Percentiles rank a stretch among this genome's conserved stretches.
These are phyloP conservation scores for Graphilbum fragrans DNA, from an alignment of 2,329 filamentous ascomycete genomes.

Conservation along the genomic window DNA sequence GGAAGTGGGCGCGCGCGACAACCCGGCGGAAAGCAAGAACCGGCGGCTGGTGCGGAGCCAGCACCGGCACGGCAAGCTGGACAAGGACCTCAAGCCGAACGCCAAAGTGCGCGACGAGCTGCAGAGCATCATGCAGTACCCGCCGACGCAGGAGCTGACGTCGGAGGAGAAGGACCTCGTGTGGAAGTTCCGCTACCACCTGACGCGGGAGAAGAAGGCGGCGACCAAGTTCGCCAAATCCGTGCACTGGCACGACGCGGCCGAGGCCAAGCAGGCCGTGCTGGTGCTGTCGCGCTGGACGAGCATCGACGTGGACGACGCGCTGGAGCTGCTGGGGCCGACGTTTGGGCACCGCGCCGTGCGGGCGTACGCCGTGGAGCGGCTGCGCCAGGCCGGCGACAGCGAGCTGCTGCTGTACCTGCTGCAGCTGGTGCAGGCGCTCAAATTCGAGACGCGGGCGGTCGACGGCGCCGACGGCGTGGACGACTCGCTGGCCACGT, in stretches of 20 bases:
- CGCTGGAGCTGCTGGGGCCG: constrained; percentile 82
- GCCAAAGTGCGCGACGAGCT: constrained; percentile 90
- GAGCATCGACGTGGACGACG: constrained; percentile 93
- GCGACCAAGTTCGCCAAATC: constrained; percentile 97
- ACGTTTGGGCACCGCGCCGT: constrained; percentile 83
- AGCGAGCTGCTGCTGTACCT: constrained; percentile 85
- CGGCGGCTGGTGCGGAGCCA: constrained; percentile 82
- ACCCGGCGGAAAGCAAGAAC: constrained; percentile 92
- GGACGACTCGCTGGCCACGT: constrained; percentile 59
- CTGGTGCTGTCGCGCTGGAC: constrained; percentile 89
- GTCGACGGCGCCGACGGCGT: constrained; percentile 12
- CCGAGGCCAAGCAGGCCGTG: constrained; percentile 59
- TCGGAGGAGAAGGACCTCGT: constrained; percentile 91
- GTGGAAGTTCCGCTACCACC: constrained; percentile 94
- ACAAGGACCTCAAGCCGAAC: constrained; percentile 92
- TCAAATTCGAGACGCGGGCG: constrained; percentile 73
- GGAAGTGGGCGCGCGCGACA: constrained; percentile 78
- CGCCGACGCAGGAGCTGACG: constrained; percentile 77
- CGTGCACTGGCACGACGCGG: constrained; percentile 12
- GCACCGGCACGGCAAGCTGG: constrained; percentile 79
- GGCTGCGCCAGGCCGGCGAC: constrained; percentile 83
- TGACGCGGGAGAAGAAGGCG: constrained; percentile 83
- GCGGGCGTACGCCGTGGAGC: constrained; percentile 84
- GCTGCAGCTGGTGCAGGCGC: constrained; percentile 84
- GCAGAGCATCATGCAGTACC: constrained; percentile 82